Conservation (phyloP, 2,329 filamentous ascomycete genomes). For the Fusarium nelsonii region DNA sequence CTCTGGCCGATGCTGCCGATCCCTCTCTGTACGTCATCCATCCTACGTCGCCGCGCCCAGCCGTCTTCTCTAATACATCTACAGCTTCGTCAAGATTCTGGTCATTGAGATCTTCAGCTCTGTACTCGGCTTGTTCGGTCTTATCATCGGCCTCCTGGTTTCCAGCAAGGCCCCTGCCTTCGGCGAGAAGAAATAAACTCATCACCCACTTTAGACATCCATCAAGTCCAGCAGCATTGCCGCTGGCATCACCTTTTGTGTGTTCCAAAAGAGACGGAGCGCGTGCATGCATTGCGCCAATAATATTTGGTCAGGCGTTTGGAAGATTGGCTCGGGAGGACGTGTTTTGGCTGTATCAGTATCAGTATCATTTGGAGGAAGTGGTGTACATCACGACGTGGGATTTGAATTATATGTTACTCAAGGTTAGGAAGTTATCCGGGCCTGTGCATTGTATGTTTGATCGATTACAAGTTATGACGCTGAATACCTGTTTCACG, state of each 20-base stretch:
- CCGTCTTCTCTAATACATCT: slow-evolving; percentile 40
- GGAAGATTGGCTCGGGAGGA: slow-evolving; percentile 54
- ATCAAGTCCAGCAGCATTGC: slow-evolving; percentile 31
- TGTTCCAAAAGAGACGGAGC: slow-evolving; percentile 44
- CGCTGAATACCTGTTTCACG: slow-evolving; percentile 1
- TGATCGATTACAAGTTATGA: slow-evolving; percentile 39
- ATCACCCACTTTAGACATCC: slow-evolving; percentile 27
- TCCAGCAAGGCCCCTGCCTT: slow-evolving; percentile 87
- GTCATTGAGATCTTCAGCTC: slow-evolving; percentile 99
- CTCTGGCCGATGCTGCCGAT: slow-evolving; percentile 94
- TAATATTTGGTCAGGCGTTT: slow-evolving; percentile 57
- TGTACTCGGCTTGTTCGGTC: slow-evolving; percentile 92
- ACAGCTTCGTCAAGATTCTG: slow-evolving; percentile 96
- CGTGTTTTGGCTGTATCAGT: slow-evolving; percentile 54
- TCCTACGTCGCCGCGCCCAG: not conserved
- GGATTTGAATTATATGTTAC: slow-evolving; percentile 47
- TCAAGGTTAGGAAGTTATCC: slow-evolving; percentile 36
- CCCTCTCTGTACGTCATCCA: slow-evolving; percentile 77
- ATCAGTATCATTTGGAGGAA: slow-evolving; percentile 51
- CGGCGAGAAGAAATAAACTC: slow-evolving; percentile 52
- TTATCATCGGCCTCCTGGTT: slow-evolving; percentile 93
- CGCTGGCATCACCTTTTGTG: slow-evolving; percentile 31
- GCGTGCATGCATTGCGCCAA: slow-evolving; percentile 54
- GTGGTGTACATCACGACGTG: slow-evolving; percentile 53
- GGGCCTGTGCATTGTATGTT: slow-evolving; percentile 36